Evolutionary conservation across 2,329 filamentous ascomycete genomes (phyloP).

Genomic region (Fusarium xyrophilum): DNA sequence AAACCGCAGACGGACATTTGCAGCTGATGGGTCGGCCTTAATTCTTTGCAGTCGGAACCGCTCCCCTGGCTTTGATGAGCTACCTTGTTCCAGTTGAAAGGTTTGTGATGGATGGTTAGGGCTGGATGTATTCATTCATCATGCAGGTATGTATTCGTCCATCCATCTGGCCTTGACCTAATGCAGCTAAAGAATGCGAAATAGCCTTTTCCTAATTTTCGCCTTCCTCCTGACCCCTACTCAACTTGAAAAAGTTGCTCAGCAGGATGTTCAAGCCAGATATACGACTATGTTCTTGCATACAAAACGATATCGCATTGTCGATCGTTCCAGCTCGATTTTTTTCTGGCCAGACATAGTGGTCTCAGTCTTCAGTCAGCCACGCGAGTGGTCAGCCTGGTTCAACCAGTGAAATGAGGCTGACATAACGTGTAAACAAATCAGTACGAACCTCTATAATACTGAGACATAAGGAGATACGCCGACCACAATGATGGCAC

Average conservation of each 20-base stretch:
- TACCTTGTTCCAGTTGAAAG: conserved; percentile 6
- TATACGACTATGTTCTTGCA: neutral
- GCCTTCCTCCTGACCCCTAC: conserved; percentile 13
- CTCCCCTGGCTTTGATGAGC: conserved; percentile 22
- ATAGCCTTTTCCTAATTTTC: conserved; percentile 18
- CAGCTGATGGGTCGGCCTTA: conserved; percentile 24
- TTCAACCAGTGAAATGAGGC: conserved; percentile 8
- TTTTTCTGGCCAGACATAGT: conserved; percentile 5
- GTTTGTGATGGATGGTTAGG: neutral
- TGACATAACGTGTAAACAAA: conserved; percentile 4
- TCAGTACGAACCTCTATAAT: conserved; percentile 17
- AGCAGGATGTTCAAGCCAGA: neutral
- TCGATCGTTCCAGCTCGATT: conserved; percentile 6
- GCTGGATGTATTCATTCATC: neutral
- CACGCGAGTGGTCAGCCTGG: conserved; percentile 4
- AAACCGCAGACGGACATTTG: conserved; percentile 27
- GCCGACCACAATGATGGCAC: conserved; percentile 12
- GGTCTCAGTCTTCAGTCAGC: conserved; percentile 1
- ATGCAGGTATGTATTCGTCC: neutral
- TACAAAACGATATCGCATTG: conserved; percentile 3
- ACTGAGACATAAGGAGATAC: conserved; percentile 7
- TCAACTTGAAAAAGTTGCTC: neutral
- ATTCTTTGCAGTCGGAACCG: conserved; percentile 29
- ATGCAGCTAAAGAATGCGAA: conserved; percentile 36
- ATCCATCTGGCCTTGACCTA: conserved; percentile 19